These are phyloP conservation scores for Gnomoniopsis sp. DNA, from an alignment of 2,329 filamentous ascomycete genomes.

Conservation along the genomic window DNA sequence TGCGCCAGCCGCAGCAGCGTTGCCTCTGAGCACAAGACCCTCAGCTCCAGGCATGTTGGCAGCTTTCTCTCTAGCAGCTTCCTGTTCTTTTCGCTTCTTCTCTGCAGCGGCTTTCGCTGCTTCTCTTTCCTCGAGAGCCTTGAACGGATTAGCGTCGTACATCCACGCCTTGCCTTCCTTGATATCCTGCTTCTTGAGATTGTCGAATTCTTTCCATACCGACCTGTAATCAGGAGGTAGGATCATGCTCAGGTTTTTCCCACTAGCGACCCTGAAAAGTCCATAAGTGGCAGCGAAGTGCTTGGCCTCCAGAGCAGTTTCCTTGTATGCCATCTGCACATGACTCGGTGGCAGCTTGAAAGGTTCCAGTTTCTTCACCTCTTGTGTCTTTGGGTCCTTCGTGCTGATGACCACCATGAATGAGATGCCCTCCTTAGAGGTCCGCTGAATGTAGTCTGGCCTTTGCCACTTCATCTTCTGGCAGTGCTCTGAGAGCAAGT, in stretches of 20 bases:
- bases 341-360: slow-evolving; percentile 77
- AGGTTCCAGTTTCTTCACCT: slow-evolving; percentile 70
- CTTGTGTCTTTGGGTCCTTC: slow-evolving; percentile 77
- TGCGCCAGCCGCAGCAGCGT: slow-evolving; percentile 30
- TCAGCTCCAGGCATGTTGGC: slow-evolving; percentile 59
- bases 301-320: slow-evolving; percentile 82
- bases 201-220: slow-evolving; percentile 87
- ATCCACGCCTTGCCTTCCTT: slow-evolving; percentile 80
- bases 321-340: slow-evolving; percentile 70
- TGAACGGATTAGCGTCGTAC: slow-evolving; percentile 95
- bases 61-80: slow-evolving; percentile 65
- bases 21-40: slow-evolving; percentile 50
- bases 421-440: slow-evolving; percentile 70
- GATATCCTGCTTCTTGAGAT: slow-evolving; percentile 76
- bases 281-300: slow-evolving; percentile 93
- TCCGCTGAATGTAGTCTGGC: slow-evolving; percentile 74
- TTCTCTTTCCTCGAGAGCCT: slow-evolving; percentile 73
- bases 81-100: slow-evolving; percentile 73
- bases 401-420: slow-evolving; percentile 77
- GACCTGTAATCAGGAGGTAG: slow-evolving; percentile 86
- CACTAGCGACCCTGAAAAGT: slow-evolving; percentile 87
- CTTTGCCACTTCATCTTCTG: slow-evolving; percentile 95
- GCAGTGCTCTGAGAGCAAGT: slow-evolving; percentile 89
- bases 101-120: slow-evolving; percentile 71
- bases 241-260: slow-evolving; percentile 94